These are phyloP conservation scores for Capsicum rhomboideum DNA, from an alignment of 257 asterid genomes.

Conservation along the genomic window DNA sequence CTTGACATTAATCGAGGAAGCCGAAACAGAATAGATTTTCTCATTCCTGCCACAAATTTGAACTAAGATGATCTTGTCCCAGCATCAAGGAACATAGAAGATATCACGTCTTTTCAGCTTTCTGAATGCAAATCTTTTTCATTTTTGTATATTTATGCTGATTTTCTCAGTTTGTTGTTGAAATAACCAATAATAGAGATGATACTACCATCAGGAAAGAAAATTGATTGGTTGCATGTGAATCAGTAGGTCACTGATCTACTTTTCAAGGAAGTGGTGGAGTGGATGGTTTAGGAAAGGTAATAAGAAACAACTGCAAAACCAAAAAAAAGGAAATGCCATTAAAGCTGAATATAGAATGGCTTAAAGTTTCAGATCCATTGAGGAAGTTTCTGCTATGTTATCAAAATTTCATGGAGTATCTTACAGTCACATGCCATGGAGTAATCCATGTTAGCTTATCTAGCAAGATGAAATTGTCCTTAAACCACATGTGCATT, in stretches of 20 bases:
- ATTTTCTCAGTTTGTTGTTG: not conserved
- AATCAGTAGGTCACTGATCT: not conserved
- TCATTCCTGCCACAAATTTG: not conserved
- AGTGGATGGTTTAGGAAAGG: not conserved
- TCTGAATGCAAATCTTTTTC: not conserved
- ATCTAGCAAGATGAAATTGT: not conserved
- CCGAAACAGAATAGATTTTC: not conserved
- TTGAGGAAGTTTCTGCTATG: not conserved
- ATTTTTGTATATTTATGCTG: not conserved
- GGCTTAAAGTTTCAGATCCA: not conserved
- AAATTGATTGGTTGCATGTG: not conserved
- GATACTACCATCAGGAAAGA: not conserved
- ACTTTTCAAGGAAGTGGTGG: not conserved
- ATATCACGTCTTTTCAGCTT: not conserved
- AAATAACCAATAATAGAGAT: not conserved
- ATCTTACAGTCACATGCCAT: not conserved
- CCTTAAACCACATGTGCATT: not conserved
- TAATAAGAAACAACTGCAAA: not conserved
- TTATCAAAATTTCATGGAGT: not conserved
- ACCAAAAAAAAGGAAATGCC: not conserved
- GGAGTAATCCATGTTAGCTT: not conserved
- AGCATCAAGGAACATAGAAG: not conserved
- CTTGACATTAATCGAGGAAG: not conserved
- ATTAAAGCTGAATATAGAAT: not conserved
- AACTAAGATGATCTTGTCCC: not conserved